Percentiles rank a stretch among this genome's conserved stretches.
phyloP scores from a whole-genome alignment of 352 stramenopile species.

The Phytophthora ohioensis region DNA sequence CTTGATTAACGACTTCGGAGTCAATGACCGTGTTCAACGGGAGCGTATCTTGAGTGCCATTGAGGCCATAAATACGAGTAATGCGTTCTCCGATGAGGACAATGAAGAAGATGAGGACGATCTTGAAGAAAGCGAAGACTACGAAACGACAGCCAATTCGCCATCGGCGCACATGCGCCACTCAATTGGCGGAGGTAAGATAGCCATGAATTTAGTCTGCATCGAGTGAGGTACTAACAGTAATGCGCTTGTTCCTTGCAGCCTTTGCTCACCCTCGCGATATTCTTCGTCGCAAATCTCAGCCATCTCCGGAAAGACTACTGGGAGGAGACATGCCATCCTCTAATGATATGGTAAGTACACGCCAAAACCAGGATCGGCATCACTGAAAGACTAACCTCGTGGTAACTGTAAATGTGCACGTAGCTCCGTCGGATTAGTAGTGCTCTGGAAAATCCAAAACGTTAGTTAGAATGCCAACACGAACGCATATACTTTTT shows the following conservation, averaged over 20 bases:
- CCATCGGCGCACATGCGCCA: constrained; percentile 11
- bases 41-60: constrained; percentile 82
- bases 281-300: constrained; percentile 55
- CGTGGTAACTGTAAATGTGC: background rate
- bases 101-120: constrained; percentile 59
- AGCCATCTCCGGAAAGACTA: constrained; percentile 43
- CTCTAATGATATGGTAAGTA: constrained; percentile 66
- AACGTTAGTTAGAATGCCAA: constrained; percentile 9
- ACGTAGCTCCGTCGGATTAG: constrained; percentile 71
- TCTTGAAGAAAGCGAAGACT: constrained; percentile 31
- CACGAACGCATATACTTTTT: background rate
- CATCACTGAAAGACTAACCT: background rate
- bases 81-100: constrained; percentile 71
- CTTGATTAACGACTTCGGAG: constrained; percentile 79
- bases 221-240: background rate
- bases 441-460: constrained; percentile 54
- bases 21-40: constrained; percentile 70
- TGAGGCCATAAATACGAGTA: constrained; percentile 78
- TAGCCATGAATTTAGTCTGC: background rate
- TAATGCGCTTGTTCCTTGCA: constrained; percentile 15
- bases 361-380: too few relatives aligned
- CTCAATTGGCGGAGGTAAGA: constrained; percentile 33
- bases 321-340: constrained; percentile 45
- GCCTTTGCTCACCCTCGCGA: constrained; percentile 45
- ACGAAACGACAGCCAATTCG: constrained; percentile 4